Evolutionary conservation across 331 rosid genomes (phyloP).

Genomic region (Pyrus hybrid): DNA sequence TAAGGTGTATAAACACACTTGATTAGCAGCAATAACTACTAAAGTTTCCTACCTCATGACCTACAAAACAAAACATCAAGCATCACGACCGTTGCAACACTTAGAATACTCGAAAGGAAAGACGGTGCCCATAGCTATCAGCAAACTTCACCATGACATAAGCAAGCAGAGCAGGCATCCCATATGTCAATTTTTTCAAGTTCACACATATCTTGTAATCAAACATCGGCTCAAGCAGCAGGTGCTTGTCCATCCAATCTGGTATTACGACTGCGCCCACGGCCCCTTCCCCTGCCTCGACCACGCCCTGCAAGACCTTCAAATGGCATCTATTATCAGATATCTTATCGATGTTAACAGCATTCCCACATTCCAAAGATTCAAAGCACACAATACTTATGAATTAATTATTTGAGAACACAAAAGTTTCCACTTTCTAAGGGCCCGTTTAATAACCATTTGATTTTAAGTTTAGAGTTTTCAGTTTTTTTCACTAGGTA

Average conservation of each 20-base stretch:
- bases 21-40: constrained; percentile 13
- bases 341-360: not conserved
- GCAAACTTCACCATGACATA: constrained; percentile 29
- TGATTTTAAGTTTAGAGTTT: too few species aligned
- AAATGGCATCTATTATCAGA: not conserved
- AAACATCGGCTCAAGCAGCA: constrained; percentile 41
- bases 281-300: constrained; percentile 63
- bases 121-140: constrained; percentile 18
- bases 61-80: constrained; percentile 43
- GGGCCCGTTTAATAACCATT: too few species aligned
- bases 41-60: constrained; percentile 7
- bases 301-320: constrained; percentile 49
- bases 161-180: constrained; percentile 43
- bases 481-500: too few species aligned
- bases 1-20: constrained; percentile 17
- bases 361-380: not conserved
- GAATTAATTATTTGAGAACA: not conserved
- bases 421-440: not conserved
- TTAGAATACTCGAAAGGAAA: not conserved
- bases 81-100: constrained; percentile 25
- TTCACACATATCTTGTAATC: constrained; percentile 12
- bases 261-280: constrained; percentile 31
- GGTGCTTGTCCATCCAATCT: constrained; percentile 44
- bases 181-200: constrained; percentile 19
- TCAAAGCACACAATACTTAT: not conserved